Base-by-base conservation (phyloP, 257 asterid species). In the Solanum medicagineum region DNA sequence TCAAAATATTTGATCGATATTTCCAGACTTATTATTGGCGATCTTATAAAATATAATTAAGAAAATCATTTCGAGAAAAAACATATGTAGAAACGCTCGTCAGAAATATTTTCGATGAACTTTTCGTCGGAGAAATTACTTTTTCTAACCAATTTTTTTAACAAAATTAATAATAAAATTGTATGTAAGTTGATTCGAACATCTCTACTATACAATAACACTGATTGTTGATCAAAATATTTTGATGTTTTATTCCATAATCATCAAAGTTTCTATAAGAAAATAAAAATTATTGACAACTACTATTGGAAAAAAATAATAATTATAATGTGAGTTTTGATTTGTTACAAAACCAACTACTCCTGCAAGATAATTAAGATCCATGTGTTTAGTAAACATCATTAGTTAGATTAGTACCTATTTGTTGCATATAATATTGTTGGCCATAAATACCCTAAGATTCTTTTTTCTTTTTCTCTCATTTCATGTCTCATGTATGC, bases 351-450 rank as follows among this genome's bases (percentile, higher is more conserved):
- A 73, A 10, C 24, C 24, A 49, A 45, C 56, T 73, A 73, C 13
- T 12, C 40, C 40, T 73, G n/a, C 81, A 75, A 49, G 60, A 49
- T 47, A 68, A 68, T 68, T 36, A 75, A 22, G 81, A 75, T 49
- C 81, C 81, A 75, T 75, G 60, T 2, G 44, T 49, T 75, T 22
- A 49, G 60, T 75, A 75, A 74, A 74, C 59, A 74, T 45, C 81
- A 45, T 45, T 22, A 74, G 49, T 49, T 75, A 49, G 36, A 49
- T 75, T 49, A 22, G 4, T 75, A 75, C 60, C 59, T 75, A 45
- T 75, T 49, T 75, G 40, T 75, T 49, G 26, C 65, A 59, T 59
- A 59, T 20, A 59, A 4, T 59, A 59, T 20, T 59, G 26, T 59
- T 59, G 66, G 66, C 66, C 66, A 59, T 59, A 20, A 59, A 44